Evolutionary conservation across 306 rosid genomes (phyloP).

Genomic region (Adenanthera pavonina): DNA sequence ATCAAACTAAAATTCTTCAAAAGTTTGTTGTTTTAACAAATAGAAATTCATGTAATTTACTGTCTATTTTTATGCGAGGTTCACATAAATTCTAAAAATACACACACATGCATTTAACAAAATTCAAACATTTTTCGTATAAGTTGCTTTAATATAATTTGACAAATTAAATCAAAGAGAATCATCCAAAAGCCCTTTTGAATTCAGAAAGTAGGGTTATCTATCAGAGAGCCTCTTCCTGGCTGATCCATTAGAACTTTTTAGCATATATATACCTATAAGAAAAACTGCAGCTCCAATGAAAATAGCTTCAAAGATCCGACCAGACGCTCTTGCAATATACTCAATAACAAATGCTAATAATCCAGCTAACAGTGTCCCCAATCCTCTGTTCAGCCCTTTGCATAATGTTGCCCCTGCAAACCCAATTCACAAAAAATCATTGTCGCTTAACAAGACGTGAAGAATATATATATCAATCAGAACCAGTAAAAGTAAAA

Average conservation of each 20-base stretch:
- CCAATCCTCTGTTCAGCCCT: slow-evolving; percentile 90
- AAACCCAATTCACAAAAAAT: background rate
- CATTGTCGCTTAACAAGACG: too few relatives aligned
- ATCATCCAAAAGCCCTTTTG: background rate
- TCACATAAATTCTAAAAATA: too few relatives aligned
- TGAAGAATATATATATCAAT: too few relatives aligned
- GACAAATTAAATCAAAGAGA: background rate
- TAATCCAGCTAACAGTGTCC: slow-evolving; percentile 79
- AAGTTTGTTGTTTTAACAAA: too few relatives aligned
- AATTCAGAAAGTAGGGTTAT: background rate
- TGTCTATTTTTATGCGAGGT: too few relatives aligned
- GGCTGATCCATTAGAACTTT: background rate
- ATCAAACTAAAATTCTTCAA: too few relatives aligned
- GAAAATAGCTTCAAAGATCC: slow-evolving; percentile 57
- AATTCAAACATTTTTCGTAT: too few relatives aligned
- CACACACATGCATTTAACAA: too few relatives aligned
- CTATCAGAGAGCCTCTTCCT: background rate
- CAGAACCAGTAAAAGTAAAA: too few relatives aligned
- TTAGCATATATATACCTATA: slow-evolving; percentile 48
- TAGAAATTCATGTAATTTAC: too few relatives aligned
- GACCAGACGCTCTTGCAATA: slow-evolving; percentile 53
- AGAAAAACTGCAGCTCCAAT: slow-evolving; percentile 72
- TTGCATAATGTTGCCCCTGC: slow-evolving; percentile 94
- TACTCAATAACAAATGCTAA: slow-evolving; percentile 67
- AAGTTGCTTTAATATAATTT: too few relatives aligned